Conservation (phyloP, 1,284 basidiomycete species). For the Lignosus rhinocerotis region DNA sequence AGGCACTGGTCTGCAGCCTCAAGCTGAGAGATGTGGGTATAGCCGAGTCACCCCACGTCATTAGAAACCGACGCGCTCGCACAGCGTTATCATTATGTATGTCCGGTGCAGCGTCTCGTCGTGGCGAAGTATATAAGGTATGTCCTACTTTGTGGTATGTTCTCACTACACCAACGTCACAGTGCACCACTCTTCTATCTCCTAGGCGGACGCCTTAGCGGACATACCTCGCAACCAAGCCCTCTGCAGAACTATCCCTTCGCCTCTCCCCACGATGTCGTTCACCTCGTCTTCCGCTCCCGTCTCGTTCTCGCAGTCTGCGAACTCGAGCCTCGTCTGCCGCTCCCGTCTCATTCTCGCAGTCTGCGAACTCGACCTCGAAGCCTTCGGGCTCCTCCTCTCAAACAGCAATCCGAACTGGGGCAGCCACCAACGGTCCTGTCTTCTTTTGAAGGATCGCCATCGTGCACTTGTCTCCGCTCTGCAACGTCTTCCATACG, state of each 20-base stretch:
- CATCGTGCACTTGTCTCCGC: not conserved
- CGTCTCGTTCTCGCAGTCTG: slow-evolving; percentile 10
- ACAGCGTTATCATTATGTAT: slow-evolving; percentile 11
- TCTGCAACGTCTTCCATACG: not conserved
- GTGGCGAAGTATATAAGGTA: slow-evolving; percentile 15
- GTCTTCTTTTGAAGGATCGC: slow-evolving; percentile 26
- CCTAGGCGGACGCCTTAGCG: not conserved
- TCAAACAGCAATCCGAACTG: slow-evolving; percentile 21
- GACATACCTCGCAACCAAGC: not conserved
- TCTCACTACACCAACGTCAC: slow-evolving; percentile 4
- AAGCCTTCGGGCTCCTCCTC: slow-evolving; percentile 21
- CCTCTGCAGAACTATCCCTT: not conserved
- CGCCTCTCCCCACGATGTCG: not conserved
- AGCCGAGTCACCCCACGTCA: slow-evolving; percentile 23
- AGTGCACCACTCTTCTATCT: not conserved
- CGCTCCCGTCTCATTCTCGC: slow-evolving; percentile 13
- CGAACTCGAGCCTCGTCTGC: slow-evolving; percentile 14
- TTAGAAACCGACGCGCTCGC: slow-evolving; percentile 6
- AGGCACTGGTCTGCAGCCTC: slow-evolving; percentile 15
- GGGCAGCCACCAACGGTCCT: slow-evolving; percentile 22
- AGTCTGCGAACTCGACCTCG: slow-evolving; percentile 9
- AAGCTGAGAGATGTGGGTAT: slow-evolving; percentile 1
- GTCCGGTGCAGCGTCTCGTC: slow-evolving; percentile 14
- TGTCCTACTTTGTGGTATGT: slow-evolving; percentile 5
- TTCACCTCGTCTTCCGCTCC: slow-evolving; percentile 10